These are phyloP conservation scores for Septoria petroselini DNA, from an alignment of 2,329 filamentous ascomycete genomes.

Conservation along the genomic window DNA sequence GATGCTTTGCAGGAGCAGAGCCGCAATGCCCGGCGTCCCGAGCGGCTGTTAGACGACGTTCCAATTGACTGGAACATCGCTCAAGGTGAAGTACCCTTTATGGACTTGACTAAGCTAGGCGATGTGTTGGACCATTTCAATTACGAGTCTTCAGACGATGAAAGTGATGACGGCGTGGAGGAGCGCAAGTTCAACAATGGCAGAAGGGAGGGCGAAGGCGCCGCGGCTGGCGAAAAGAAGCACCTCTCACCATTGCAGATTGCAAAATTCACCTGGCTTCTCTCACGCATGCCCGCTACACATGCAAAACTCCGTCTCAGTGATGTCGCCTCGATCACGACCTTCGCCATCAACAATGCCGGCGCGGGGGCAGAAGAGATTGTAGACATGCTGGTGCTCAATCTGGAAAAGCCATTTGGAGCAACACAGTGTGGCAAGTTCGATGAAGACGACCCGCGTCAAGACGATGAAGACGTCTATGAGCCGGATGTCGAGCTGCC, in stretches of 20 bases:
- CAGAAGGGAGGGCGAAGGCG: conserved; percentile 42
- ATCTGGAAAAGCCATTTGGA: conserved; percentile 73
- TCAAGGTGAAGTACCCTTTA: conserved; percentile 66
- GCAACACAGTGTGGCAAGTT: conserved; percentile 66
- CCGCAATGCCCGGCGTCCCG: conserved; percentile 39
- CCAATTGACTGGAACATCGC: conserved; percentile 75
- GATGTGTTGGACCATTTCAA: conserved; percentile 81
- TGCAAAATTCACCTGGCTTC: conserved; percentile 76
- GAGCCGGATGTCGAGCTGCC: conserved; percentile 36
- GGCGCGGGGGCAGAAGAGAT: conserved; percentile 84
- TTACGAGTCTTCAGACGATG: conserved; percentile 83
- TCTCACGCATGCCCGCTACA: conserved; percentile 76
- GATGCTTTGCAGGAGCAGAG: conserved; percentile 41
- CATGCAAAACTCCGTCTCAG: conserved; percentile 74
- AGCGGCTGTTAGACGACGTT: conserved; percentile 64
- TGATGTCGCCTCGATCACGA: conserved; percentile 79
- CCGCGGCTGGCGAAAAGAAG: conserved; percentile 44
- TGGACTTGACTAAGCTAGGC: conserved; percentile 59
- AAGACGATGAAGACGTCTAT: conserved; percentile 42
- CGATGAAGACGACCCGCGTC: conserved; percentile 44
- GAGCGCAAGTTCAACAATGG: conserved; percentile 43
- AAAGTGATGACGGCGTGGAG: conserved; percentile 60
- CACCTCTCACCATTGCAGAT: conserved; percentile 79
- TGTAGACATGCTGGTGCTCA: conserved; percentile 80
- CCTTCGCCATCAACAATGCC: conserved; percentile 85